phyloP scores from a whole-genome alignment of 306 rosid genomes.

The Crotalaria pallida region DNA sequence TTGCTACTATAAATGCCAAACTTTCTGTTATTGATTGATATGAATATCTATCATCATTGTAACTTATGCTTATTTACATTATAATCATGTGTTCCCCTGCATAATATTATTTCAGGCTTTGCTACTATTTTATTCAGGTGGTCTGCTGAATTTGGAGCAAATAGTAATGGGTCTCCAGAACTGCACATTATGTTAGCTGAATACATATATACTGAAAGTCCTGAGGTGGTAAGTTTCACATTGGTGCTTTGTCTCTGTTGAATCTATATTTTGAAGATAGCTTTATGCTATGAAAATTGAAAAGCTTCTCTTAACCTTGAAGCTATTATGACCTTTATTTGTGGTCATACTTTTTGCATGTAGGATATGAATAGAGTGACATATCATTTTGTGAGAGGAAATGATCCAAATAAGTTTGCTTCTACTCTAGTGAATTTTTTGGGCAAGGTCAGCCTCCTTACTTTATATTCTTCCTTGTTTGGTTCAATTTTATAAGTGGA shows the following conservation, averaged over 20 bases:
- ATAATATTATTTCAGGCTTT: conserved; percentile 2
- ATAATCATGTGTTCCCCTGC: neutral
- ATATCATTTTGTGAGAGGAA: too few relatives aligned
- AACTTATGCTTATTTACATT: neutral
- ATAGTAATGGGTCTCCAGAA: conserved; percentile 68
- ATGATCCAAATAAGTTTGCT: conserved; percentile 72
- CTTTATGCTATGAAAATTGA: conserved; percentile 19
- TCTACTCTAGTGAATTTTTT: conserved; percentile 62
- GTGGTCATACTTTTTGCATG: conserved; percentile 26
- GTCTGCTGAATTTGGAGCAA: conserved; percentile 82
- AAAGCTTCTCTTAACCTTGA: conserved; percentile 10
- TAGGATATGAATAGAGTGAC: too few relatives aligned
- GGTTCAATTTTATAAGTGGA: conserved; percentile 16
- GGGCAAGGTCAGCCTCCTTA: conserved; percentile 65
- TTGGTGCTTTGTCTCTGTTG: conserved; percentile 14
- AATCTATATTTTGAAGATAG: too few relatives aligned
- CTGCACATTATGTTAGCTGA: conserved; percentile 83
- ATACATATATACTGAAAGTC: conserved; percentile 80
- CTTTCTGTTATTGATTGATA: neutral
- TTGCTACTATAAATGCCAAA: neutral
- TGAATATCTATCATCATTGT: neutral
- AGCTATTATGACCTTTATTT: conserved; percentile 1
- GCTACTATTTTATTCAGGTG: conserved; percentile 50
- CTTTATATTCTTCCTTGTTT: neutral
- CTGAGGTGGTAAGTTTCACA: conserved; percentile 74